Conservation (phyloP, 2,329 filamentous ascomycete species). For the Monilinia vaccinii-corymbosi region DNA sequence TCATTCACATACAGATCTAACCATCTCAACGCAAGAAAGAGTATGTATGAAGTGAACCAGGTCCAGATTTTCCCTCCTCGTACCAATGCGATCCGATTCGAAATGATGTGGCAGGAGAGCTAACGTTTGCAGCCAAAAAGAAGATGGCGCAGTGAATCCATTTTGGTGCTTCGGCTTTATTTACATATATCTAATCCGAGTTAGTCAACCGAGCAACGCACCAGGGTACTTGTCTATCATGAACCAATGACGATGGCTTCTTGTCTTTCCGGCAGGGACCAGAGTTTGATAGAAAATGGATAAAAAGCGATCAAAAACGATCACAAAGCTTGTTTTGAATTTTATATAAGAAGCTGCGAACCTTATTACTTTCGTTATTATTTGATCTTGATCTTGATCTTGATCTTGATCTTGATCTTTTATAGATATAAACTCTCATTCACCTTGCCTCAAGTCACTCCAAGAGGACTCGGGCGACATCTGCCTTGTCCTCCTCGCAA, state of each 20-base stretch:
- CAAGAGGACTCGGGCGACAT: too few relatives aligned
- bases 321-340: too few relatives aligned
- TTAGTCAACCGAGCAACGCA: neutral
- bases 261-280: neutral
- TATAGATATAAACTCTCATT: too few relatives aligned
- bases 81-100: neutral
- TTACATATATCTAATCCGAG: slow-evolving; percentile 1
- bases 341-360: too few relatives aligned
- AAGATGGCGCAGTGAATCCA: slow-evolving; percentile 8
- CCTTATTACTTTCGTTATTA: too few relatives aligned
- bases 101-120: slow-evolving; percentile 9
- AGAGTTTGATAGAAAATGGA: too few relatives aligned
- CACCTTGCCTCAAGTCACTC: too few relatives aligned
- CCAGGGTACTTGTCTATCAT: neutral
- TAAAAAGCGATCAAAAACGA: too few relatives aligned
- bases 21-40: neutral
- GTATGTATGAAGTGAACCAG: neutral
- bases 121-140: slow-evolving; percentile 5
- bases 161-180: neutral
- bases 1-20: slow-evolving; percentile 4
- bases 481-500: too few relatives aligned
- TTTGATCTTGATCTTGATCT: too few relatives aligned
- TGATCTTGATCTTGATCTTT: too few relatives aligned
- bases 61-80: slow-evolving; percentile 6
- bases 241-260: neutral